Conservation (phyloP, 2,329 filamentous ascomycete species). For the Phyllosticta citrichinensis region DNA sequence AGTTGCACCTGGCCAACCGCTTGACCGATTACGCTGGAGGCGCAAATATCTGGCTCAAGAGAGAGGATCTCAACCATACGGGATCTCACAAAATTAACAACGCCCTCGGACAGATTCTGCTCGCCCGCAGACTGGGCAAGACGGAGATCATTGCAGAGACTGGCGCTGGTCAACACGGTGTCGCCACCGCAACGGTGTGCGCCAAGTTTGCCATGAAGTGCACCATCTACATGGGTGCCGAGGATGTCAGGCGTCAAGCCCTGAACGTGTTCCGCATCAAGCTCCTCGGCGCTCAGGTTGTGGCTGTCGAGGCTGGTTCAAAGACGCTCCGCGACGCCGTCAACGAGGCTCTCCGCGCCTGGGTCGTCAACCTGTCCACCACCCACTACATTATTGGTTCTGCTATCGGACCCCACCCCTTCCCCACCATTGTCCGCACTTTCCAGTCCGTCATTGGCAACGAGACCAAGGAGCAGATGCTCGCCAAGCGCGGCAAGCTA, state of each 20-base stretch:
- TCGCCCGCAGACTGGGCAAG: slow-evolving; percentile 81
- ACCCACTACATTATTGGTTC: slow-evolving; percentile 98
- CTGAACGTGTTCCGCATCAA: slow-evolving; percentile 99
- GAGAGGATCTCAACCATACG: slow-evolving; percentile 95
- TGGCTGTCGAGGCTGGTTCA: slow-evolving; percentile 86
- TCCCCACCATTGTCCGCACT: slow-evolving; percentile 93
- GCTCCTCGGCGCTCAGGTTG: slow-evolving; percentile 81
- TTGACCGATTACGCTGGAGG: slow-evolving; percentile 83
- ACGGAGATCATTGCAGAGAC: slow-evolving; percentile 97
- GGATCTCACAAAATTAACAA: slow-evolving; percentile 99
- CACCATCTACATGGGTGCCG: slow-evolving; percentile 96
- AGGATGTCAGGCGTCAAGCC: slow-evolving; percentile 91
- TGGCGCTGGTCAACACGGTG: slow-evolving; percentile 93
- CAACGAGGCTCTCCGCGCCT: slow-evolving; percentile 88
- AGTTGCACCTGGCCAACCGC: slow-evolving; percentile 78
- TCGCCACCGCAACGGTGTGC: slow-evolving; percentile 93
- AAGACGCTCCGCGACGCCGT: slow-evolving; percentile 57
- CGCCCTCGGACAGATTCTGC: slow-evolving; percentile 80
- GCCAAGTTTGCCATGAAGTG: slow-evolving; percentile 98
- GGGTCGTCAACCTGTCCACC: slow-evolving; percentile 85
- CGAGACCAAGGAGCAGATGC: slow-evolving; percentile 90
- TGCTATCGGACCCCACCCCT: slow-evolving; percentile 93
- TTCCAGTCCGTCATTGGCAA: slow-evolving; percentile 96
- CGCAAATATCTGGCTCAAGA: slow-evolving; percentile 95
- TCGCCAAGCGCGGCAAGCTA: slow-evolving; percentile 71